phyloP scores from a whole-genome alignment of 352 stramenopile genomes.

The Pythium vanterpoolii region DNA sequence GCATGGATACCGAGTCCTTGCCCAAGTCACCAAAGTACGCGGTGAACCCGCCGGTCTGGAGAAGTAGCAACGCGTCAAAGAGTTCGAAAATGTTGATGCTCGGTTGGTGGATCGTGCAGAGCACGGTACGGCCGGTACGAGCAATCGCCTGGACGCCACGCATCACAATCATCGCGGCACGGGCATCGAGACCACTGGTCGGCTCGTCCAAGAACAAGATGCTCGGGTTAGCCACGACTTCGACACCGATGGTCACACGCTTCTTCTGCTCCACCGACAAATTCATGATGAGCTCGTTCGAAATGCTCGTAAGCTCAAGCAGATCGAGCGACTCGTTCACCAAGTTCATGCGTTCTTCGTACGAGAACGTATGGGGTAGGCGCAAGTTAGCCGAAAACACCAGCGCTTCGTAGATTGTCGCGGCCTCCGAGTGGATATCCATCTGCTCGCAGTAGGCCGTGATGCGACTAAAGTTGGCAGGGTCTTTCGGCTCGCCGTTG shows the following conservation, averaged over 20 bases:
- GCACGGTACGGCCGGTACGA: conserved; percentile 81
- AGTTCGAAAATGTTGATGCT: conserved; percentile 89
- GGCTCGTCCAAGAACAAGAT: conserved; percentile 94
- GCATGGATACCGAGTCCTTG: conserved; percentile 73
- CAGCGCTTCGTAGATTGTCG: conserved; percentile 88
- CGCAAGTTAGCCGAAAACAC: conserved; percentile 89
- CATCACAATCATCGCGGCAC: conserved; percentile 87
- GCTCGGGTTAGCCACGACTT: conserved; percentile 91
- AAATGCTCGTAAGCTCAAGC: conserved; percentile 46
- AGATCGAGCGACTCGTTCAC: conserved; percentile 56
- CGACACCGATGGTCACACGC: conserved; percentile 88
- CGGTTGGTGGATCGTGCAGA: conserved; percentile 67
- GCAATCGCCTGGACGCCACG: conserved; percentile 83
- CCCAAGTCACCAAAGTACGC: conserved; percentile 90
- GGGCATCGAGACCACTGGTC: conserved; percentile 85
- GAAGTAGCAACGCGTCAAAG: conserved; percentile 88
- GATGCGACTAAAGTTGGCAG: conserved; percentile 79
- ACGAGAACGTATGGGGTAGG: conserved; percentile 47
- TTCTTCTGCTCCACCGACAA: conserved; percentile 90
- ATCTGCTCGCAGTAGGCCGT: conserved; percentile 91
- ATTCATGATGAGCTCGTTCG: conserved; percentile 61
- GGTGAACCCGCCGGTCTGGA: conserved; percentile 54
- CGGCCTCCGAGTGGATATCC: conserved; percentile 63
- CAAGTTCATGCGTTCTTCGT: conserved; percentile 41
- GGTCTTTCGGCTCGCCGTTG: conserved; percentile 86